Base-by-base conservation (phyloP, 1,284 basidiomycete genomes). In the Ceratorhiza oryzae-sativae region DNA sequence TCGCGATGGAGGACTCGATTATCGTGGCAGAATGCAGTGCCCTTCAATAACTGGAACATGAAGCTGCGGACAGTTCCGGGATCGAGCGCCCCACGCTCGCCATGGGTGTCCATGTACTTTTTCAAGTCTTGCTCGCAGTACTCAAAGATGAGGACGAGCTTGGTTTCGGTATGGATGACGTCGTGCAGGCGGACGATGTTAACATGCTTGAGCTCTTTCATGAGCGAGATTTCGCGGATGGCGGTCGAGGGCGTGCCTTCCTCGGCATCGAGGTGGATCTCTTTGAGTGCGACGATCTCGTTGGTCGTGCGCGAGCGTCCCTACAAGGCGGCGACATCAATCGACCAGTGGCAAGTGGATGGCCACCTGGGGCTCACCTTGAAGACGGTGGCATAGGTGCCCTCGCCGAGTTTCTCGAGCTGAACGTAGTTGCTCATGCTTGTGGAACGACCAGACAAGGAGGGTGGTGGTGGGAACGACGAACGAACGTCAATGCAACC, bases 101-200 rank as follows among this genome's bases (percentile, higher is more conserved):
- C 97, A 77, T 98, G 92, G 41, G 94, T 91, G 81, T 99, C 97
- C 97, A 99, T 99, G 82, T 98, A 99, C 80, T 96, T 95, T 83
- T 99, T 99, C 71, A 99, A 85, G 82, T 99, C 97, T 80, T 96
- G 92, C 79, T 99, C 97, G 82, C 97, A 97, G 80, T 90, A 99
- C 81, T 99, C 97, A 80, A 99, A 98, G 74, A 99, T 97, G 74
- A 99, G 93, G 77, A 98, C 94, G 53, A 99, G 90, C 79, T 99
- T 99, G 34, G 95, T 92, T 82, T 99, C 95, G 23, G 94, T 97
- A 80, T 98, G 96, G 75, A 99, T 98, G 72, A 99, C 97, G 80
- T 99, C 97, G 84, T 98, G 90, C 18, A 99, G 88, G 77, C 97
- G 94, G 78, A 95, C 92, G 77, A 96, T 95, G 82, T 97, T 97